These are phyloP conservation scores for Citropsis articulata DNA, from an alignment of 345 rosid genomes.

Conservation along the genomic window DNA sequence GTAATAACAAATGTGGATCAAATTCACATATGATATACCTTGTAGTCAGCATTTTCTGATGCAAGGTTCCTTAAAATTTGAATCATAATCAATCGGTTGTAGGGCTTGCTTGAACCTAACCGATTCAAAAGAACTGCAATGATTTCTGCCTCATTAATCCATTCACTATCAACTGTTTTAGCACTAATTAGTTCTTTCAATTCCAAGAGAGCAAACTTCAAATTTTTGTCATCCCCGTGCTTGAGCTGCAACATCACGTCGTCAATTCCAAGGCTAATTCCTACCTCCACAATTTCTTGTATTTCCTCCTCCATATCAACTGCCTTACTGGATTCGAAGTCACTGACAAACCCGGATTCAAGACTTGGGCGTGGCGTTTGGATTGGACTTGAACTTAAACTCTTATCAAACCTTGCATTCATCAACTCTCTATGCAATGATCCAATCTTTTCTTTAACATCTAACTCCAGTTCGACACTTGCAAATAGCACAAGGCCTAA, in stretches of 20 bases:
- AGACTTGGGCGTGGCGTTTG: conserved; percentile 22
- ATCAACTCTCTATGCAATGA: conserved; percentile 53
- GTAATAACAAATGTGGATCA: neutral
- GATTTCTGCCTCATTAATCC: conserved; percentile 47
- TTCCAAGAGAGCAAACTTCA: conserved; percentile 36
- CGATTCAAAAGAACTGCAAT: conserved; percentile 39
- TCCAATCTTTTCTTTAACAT: conserved; percentile 38
- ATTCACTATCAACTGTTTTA: conserved; percentile 33
- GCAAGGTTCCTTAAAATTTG: conserved; percentile 48
- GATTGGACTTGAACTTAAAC: conserved; percentile 29
- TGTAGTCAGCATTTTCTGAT: conserved; percentile 27
- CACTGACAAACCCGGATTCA: conserved; percentile 35
- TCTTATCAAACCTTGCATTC: conserved; percentile 34
- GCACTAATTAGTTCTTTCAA: conserved; percentile 30
- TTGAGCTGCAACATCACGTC: conserved; percentile 57
- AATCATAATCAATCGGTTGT: conserved; percentile 37
- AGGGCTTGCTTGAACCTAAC: conserved; percentile 36
- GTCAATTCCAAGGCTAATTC: conserved; percentile 29
- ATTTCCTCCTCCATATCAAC: conserved; percentile 18
- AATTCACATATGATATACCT: conserved; percentile 35
- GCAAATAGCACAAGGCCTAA: conserved; percentile 68
- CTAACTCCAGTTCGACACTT: conserved; percentile 33
- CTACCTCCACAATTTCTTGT: conserved; percentile 16
- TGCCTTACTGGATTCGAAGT: conserved; percentile 35
- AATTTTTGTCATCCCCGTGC: conserved; percentile 47